These are phyloP conservation scores for Wickerhamomyces sp. DNA, from an alignment of 1,139 yeast species.

Conservation along the genomic window DNA sequence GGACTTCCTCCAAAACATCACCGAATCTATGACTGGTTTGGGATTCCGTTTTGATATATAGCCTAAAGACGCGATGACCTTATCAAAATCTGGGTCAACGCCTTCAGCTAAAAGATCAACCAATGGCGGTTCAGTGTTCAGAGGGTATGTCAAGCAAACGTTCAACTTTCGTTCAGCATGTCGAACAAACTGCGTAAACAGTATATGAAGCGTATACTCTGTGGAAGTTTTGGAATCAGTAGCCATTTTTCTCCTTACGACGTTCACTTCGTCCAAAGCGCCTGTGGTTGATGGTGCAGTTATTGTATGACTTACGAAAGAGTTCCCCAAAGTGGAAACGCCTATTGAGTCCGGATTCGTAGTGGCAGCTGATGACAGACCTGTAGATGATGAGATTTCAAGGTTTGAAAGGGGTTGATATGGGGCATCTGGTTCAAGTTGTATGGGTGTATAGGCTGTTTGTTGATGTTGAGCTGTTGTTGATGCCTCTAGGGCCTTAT, in stretches of 20 bases:
- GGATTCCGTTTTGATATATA: conserved; percentile 88
- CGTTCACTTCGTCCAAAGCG: conserved; percentile 18
- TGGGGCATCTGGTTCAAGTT: background rate
- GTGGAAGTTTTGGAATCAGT: conserved; percentile 77
- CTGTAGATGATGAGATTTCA: background rate
- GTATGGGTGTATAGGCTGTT: background rate
- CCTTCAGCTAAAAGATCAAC: conserved; percentile 84
- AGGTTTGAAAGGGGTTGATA: background rate
- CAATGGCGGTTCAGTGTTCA: conserved; percentile 74
- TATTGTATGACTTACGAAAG: conserved; percentile 4
- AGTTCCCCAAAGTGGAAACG: background rate
- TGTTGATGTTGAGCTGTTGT: background rate
- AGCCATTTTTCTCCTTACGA: conserved; percentile 33
- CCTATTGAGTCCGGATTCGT: background rate
- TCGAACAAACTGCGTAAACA: conserved; percentile 93
- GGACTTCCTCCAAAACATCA: conserved; percentile 96
- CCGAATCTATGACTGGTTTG: conserved; percentile 93
- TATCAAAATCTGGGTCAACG: conserved; percentile 79
- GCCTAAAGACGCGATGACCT: conserved; percentile 79
- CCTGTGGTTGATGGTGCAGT: conserved; percentile 9
- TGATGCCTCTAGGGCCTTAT: conserved; percentile 17
- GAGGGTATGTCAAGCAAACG: conserved; percentile 63
- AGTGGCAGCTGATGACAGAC: background rate
- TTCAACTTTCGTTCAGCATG: conserved; percentile 85
- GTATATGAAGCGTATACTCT: conserved; percentile 88